Percentiles rank a stretch among this genome's conserved stretches.
These are phyloP conservation scores for Trichoderma polysporum DNA, from an alignment of 2,329 filamentous ascomycete species.

Conservation along the genomic window DNA sequence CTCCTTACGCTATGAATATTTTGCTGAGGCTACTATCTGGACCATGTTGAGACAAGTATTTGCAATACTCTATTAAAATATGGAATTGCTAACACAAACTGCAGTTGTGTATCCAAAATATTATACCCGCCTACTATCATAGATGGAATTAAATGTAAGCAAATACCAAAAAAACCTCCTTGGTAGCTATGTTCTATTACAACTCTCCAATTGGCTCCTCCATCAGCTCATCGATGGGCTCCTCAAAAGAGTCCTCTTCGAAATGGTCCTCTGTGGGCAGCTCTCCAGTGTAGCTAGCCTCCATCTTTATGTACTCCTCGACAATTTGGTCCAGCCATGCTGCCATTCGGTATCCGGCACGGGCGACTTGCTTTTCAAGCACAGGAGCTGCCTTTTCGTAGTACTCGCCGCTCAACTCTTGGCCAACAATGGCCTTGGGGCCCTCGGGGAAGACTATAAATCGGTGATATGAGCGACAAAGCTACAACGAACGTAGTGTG, in stretches of 20 bases:
- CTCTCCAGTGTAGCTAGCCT: conserved; percentile 12
- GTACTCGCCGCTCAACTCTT: conserved; percentile 64
- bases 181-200: not conserved
- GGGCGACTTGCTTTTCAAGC: conserved; percentile 65
- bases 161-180: not conserved
- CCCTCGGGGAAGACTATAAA: conserved; percentile 59
- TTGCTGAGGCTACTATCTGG: not conserved
- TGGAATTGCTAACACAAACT: not conserved
- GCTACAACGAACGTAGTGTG: not conserved
- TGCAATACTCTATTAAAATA: not conserved
- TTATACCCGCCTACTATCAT: not conserved
- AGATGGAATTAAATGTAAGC: not conserved
- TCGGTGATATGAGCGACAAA: not conserved
- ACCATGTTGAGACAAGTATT: not conserved
- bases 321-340: conserved; percentile 65
- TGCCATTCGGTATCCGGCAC: conserved; percentile 67
- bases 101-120: not conserved
- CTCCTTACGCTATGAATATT: not conserved
- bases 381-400: conserved; percentile 63
- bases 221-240: conserved; percentile 17
- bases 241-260: conserved; percentile 20
- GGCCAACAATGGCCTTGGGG: conserved; percentile 53
- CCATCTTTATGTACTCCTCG: conserved; percentile 33
- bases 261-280: conserved; percentile 22
- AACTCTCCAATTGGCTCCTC: conserved; percentile 31